A percentile compares a stretch with the other conserved stretches of the same genome.
Evolutionary conservation across 2,329 filamentous ascomycete genomes (phyloP).

Genomic region (Nigrospora osmanthi): DNA sequence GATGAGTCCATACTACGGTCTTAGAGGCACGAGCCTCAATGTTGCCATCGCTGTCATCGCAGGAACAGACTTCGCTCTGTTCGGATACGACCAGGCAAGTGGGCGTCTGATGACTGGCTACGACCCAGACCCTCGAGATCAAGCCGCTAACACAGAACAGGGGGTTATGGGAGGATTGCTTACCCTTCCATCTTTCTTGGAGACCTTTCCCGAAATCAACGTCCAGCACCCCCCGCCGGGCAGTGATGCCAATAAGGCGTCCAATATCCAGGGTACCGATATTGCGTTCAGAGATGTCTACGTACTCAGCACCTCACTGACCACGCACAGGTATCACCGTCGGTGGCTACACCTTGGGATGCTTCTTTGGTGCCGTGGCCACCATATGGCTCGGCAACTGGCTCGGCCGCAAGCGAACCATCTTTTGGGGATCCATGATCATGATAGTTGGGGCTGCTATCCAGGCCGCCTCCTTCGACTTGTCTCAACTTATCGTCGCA

Average conservation of each 20-base stretch:
- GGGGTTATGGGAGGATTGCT: no score
- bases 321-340: slow-evolving; percentile 5
- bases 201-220: slow-evolving; percentile 6
- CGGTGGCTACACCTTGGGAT: slow-evolving; percentile 8
- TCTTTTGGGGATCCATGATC: slow-evolving; percentile 5
- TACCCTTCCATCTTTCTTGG: background rate
- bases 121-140: no score
- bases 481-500: slow-evolving; percentile 6
- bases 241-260: slow-evolving; percentile 4
- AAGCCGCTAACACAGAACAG: no score
- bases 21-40: slow-evolving; percentile 6
- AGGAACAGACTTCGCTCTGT: slow-evolving; percentile 8
- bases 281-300: background rate
- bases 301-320: background rate
- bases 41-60: slow-evolving; percentile 8
- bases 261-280: slow-evolving; percentile 5
- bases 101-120: no score
- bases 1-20: slow-evolving; percentile 7
- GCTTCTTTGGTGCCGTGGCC: slow-evolving; percentile 8
- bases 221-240: slow-evolving; percentile 5
- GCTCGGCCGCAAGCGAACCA: slow-evolving; percentile 7
- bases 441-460: slow-evolving; percentile 8
- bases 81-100: slow-evolving; percentile 7
- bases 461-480: slow-evolving; percentile 5
- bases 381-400: slow-evolving; percentile 8